Evolutionary conservation across 148 eudicot species (phyloP).

Genomic region (Silene conica): DNA sequence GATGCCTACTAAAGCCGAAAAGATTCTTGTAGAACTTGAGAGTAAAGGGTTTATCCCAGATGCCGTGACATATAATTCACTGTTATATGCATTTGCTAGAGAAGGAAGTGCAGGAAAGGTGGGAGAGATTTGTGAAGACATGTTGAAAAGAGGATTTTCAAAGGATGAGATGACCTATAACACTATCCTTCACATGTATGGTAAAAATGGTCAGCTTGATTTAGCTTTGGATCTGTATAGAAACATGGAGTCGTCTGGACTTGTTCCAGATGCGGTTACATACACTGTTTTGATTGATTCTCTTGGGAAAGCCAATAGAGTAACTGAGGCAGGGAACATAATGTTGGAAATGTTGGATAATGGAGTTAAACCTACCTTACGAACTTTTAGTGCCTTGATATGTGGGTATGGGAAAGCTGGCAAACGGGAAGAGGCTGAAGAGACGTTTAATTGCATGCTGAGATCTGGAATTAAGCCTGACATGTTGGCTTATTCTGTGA

Average conservation of each 20-base stretch:
- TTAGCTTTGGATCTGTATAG: slow-evolving; percentile 57
- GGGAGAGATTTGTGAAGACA: slow-evolving; percentile 56
- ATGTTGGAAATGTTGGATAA: slow-evolving; percentile 89
- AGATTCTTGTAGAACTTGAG: slow-evolving; percentile 55
- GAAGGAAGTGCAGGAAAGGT: slow-evolving; percentile 79
- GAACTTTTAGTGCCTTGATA: slow-evolving; percentile 88
- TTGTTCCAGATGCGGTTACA: slow-evolving; percentile 86
- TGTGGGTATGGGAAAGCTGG: slow-evolving; percentile 98
- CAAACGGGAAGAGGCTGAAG: slow-evolving; percentile 62
- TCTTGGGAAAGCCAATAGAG: slow-evolving; percentile 79
- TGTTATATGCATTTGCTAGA: slow-evolving; percentile 83
- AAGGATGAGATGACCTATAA: slow-evolving; percentile 96
- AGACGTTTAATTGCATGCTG: slow-evolving; percentile 69
- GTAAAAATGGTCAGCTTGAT: slow-evolving; percentile 69
- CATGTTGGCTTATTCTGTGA: slow-evolving; percentile 76
- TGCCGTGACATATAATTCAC: slow-evolving; percentile 92
- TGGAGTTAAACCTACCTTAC: slow-evolving; percentile 73
- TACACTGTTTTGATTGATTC: slow-evolving; percentile 87
- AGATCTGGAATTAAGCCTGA: slow-evolving; percentile 84
- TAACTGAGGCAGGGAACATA: slow-evolving; percentile 71
- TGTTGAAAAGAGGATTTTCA: slow-evolving; percentile 75
- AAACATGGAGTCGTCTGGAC: slow-evolving; percentile 72
- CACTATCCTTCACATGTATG: slow-evolving; percentile 93
- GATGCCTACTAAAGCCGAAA: slow-evolving; percentile 61
- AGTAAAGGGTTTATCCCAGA: slow-evolving; percentile 82